Percentiles rank a stretch among this genome's conserved stretches.
These are phyloP conservation scores for Lipomyces chichibuensis DNA, from an alignment of 805 yeast species.

Conservation along the genomic window DNA sequence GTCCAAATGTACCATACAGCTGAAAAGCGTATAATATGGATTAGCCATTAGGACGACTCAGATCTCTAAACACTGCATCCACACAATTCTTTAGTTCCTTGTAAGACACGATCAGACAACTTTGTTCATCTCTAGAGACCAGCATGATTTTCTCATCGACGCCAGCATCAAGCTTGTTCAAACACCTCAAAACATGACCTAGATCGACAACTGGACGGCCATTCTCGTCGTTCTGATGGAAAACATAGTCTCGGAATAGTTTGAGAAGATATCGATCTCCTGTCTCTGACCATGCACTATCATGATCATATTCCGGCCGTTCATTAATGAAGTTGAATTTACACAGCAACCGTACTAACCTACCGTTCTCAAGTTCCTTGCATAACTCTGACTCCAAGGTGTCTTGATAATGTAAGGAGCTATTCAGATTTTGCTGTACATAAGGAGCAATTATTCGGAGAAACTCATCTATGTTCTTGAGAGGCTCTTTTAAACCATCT, in stretches of 20 bases:
- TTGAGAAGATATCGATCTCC: slow-evolving; percentile 74
- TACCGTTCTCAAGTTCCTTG: slow-evolving; percentile 82
- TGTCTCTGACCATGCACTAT: slow-evolving; percentile 67
- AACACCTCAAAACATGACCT: slow-evolving; percentile 72
- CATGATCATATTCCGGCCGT: slow-evolving; percentile 65
- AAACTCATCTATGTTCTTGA: slow-evolving; percentile 36
- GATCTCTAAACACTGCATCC: slow-evolving; percentile 31
- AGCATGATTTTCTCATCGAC: slow-evolving; percentile 79
- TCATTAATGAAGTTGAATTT: slow-evolving; percentile 80
- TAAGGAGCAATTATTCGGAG: slow-evolving; percentile 39
- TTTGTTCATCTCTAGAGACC: slow-evolving; percentile 81
- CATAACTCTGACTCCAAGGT: slow-evolving; percentile 49
- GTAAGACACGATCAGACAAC: slow-evolving; percentile 81
- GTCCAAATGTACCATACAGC: not conserved
- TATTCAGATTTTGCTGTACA: slow-evolving; percentile 36
- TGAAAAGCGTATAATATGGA: not conserved
- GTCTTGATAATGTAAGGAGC: slow-evolving; percentile 38
- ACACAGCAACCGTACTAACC: slow-evolving; percentile 78
- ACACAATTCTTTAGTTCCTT: slow-evolving; percentile 60
- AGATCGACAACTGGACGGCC: slow-evolving; percentile 82
- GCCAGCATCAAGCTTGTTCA: slow-evolving; percentile 93
- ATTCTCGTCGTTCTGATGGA: slow-evolving; percentile 76
- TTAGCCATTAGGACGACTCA: slow-evolving; percentile 19
- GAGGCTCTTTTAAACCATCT: slow-evolving; percentile 15
- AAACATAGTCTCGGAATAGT: slow-evolving; percentile 80